Conservation (phyloP, 768 basidiomycete genomes). For the Trametes cingulata region DNA sequence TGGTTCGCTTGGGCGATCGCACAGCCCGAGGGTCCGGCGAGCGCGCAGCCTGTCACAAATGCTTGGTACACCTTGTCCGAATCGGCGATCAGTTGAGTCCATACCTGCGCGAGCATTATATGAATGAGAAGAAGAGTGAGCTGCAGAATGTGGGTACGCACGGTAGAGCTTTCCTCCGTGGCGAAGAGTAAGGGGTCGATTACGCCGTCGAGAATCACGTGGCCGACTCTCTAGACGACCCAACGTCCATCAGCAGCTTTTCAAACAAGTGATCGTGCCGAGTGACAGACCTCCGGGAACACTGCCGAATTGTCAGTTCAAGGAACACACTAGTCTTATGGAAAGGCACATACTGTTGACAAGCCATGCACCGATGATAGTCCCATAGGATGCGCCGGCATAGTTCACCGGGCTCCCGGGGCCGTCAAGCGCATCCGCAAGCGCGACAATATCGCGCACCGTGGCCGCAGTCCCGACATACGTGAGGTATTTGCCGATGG, state of each 20-base stretch:
- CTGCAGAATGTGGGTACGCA: not conserved
- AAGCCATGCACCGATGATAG: constrained; percentile 8
- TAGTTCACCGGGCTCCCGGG: constrained; percentile 5
- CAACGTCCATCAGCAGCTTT: not conserved
- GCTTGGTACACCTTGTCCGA: constrained; percentile 8
- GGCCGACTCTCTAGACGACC: constrained; percentile 11
- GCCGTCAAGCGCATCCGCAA: constrained; percentile 14
- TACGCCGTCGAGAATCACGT: constrained; percentile 10
- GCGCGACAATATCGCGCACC: constrained; percentile 8
- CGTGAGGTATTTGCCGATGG: not conserved
- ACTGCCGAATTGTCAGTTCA: not conserved
- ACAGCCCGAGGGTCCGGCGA: constrained; percentile 10
- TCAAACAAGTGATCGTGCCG: not conserved
- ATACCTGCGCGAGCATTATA: not conserved
- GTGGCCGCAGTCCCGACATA: constrained; percentile 14
- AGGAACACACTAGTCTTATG: not conserved
- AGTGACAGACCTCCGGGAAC: constrained; percentile 10
- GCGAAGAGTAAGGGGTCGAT: constrained; percentile 4
- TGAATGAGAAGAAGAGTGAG: not conserved
- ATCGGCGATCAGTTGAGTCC: not conserved
- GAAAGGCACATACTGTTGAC: not conserved
- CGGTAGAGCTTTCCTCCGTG: not conserved
- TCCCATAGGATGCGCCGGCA: constrained; percentile 9
- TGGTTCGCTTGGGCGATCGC: not conserved
- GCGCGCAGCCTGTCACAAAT: constrained; percentile 17